Conservation (phyloP, 2,329 filamentous ascomycete species). For the Botryotinia calthae region DNA sequence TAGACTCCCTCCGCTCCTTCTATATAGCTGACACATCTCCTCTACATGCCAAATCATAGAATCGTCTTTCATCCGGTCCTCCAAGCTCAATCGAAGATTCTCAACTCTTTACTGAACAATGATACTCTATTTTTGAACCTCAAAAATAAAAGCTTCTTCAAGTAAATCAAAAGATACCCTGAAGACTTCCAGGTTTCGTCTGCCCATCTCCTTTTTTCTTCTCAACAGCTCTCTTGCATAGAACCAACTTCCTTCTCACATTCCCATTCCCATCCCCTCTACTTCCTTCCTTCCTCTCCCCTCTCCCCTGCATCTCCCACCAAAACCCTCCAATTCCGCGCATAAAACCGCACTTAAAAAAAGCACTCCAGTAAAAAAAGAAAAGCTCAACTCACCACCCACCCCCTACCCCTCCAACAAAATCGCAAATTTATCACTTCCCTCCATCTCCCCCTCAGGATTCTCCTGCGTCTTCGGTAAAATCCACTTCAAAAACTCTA, state of each 20-base stretch:
- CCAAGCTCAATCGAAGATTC: neutral
- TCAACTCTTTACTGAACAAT: neutral
- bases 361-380: neutral
- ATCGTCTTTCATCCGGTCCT: neutral
- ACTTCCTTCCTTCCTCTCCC: too few relatives aligned
- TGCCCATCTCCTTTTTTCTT: neutral
- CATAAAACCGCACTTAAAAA: neutral
- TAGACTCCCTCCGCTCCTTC: neutral
- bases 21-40: neutral
- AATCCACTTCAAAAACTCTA: neutral
- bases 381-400: neutral
- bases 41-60: neutral
- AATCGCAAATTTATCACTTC: conserved; percentile 17
- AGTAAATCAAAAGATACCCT: neutral
- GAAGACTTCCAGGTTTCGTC: neutral
- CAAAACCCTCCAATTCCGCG: neutral
- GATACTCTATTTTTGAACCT: too few relatives aligned
- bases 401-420: neutral
- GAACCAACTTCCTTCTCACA: neutral
- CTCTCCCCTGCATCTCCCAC: too few relatives aligned
- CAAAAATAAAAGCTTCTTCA: neutral
- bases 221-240: neutral
- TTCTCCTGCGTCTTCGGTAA: neutral
- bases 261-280: too few relatives aligned
- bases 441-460: neutral